Percentiles rank a stretch among this genome's conserved stretches.
phyloP scores from a whole-genome alignment of 2,329 filamentous ascomycete genomes.

The Incumbomyces lentus region DNA sequence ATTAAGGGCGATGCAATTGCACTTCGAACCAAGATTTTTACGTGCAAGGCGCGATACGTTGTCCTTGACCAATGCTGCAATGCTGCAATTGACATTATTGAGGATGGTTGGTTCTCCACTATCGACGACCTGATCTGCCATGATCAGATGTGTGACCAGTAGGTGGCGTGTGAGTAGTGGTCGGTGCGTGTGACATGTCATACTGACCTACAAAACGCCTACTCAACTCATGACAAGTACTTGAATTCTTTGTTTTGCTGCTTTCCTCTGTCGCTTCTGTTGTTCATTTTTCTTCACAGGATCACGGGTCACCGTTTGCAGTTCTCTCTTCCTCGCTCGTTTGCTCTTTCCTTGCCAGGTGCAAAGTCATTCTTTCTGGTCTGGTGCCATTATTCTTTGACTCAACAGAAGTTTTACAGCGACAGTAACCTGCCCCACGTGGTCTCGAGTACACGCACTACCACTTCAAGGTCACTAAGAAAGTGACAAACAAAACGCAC shows the following conservation, averaged over 20 bases:
- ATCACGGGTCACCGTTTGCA: neutral
- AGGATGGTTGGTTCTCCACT: conserved; percentile 7
- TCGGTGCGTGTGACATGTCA: conserved; percentile 7
- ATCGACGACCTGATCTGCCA: neutral
- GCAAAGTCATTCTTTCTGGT: conserved; percentile 6
- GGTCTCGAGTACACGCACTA: too few species aligned
- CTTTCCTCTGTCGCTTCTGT: neutral
- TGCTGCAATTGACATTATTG: conserved; percentile 1
- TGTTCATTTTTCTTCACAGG: neutral
- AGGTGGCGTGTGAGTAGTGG: neutral
- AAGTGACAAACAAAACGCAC: too few species aligned
- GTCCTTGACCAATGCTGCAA: neutral
- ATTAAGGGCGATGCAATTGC: neutral
- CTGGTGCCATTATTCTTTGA: too few species aligned
- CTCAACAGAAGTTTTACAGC: neutral
- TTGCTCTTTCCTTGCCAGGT: conserved; percentile 6
- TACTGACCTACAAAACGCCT: neutral
- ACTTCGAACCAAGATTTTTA: neutral
- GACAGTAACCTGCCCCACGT: too few species aligned
- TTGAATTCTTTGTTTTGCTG: neutral
- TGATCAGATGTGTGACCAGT: neutral
- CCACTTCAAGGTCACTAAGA: too few species aligned
- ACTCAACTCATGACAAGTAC: neutral
- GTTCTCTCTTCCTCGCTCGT: neutral
- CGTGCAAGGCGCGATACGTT: neutral